phyloP scores from a whole-genome alignment of 441 rosid genomes.

The Populus tomentosa region DNA sequence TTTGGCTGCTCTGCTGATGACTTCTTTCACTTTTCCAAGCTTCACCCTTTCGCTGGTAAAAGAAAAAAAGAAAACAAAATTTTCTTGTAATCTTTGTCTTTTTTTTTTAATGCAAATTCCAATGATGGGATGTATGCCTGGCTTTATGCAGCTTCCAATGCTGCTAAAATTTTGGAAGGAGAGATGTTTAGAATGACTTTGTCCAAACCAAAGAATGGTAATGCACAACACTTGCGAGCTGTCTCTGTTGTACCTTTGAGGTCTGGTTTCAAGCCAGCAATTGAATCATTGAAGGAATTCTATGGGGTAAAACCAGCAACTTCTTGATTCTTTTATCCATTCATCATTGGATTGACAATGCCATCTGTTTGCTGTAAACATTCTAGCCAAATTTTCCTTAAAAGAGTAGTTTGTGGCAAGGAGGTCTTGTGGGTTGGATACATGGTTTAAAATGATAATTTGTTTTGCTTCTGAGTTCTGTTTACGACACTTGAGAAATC shows the following conservation, averaged over 20 bases:
- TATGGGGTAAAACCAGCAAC: constrained; percentile 16
- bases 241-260: constrained; percentile 47
- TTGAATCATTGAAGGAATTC: constrained; percentile 33
- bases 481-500: neutral
- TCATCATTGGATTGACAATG: neutral
- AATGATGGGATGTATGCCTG: neutral
- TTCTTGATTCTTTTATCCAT: constrained; percentile 8
- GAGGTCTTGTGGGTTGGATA: neutral
- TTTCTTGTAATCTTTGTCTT: neutral
- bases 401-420: neutral
- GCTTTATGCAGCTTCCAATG: constrained; percentile 47
- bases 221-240: constrained; percentile 57
- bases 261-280: constrained; percentile 53
- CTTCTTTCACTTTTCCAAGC: constrained; percentile 58
- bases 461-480: neutral
- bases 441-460: neutral
- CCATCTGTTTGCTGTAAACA: neutral
- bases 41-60: constrained; percentile 64
- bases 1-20: constrained; percentile 83
- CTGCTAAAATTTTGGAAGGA: constrained; percentile 52
- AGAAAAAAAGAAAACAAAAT: no score
- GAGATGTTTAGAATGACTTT: constrained; percentile 68
- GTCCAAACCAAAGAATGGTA: constrained; percentile 53
- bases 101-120: neutral
- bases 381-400: neutral